A percentile compares a stretch with the other conserved stretches of the same genome.
phyloP scores from a whole-genome alignment of 2,329 filamentous ascomycete genomes.

The Ascochyta lentis region DNA sequence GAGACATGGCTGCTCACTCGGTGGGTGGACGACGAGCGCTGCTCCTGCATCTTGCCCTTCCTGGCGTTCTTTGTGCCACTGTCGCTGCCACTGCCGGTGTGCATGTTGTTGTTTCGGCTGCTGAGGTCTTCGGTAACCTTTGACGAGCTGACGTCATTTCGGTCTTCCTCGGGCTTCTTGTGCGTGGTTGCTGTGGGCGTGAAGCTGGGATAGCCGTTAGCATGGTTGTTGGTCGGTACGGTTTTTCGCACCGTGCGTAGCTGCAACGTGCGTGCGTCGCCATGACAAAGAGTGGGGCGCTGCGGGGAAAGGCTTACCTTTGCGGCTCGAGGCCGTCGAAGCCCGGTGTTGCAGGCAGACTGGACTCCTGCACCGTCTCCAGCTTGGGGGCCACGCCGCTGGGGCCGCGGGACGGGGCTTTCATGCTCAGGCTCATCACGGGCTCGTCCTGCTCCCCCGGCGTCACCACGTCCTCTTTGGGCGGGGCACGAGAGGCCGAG shows the following conservation, averaged over 20 bases:
- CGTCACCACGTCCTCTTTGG: constrained; percentile 34
- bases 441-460: constrained; percentile 49
- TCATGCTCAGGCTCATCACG: constrained; percentile 44
- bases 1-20: constrained; percentile 56
- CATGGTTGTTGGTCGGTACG: constrained; percentile 24
- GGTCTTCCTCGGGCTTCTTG: constrained; percentile 44
- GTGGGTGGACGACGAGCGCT: constrained; percentile 50
- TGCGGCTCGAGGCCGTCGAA: constrained; percentile 48
- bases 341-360: constrained; percentile 71
- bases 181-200: constrained; percentile 24
- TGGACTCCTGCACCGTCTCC: constrained; percentile 92
- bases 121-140: constrained; percentile 58
- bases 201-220: constrained; percentile 31
- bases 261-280: constrained; percentile 34
- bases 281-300: constrained; percentile 38
- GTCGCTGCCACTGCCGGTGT: constrained; percentile 70
- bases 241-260: constrained; percentile 27
- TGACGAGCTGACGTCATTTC: constrained; percentile 54
- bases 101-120: constrained; percentile 48
- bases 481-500: constrained; percentile 39
- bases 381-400: constrained; percentile 67
- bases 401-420: constrained; percentile 59
- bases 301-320: constrained; percentile 41
- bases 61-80: constrained; percentile 53
- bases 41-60: constrained; percentile 53